A percentile compares a stretch with the other conserved stretches of the same genome.
phyloP scores from a whole-genome alignment of 139 green algal genomes.

The Chlamydomonas incerta region DNA sequence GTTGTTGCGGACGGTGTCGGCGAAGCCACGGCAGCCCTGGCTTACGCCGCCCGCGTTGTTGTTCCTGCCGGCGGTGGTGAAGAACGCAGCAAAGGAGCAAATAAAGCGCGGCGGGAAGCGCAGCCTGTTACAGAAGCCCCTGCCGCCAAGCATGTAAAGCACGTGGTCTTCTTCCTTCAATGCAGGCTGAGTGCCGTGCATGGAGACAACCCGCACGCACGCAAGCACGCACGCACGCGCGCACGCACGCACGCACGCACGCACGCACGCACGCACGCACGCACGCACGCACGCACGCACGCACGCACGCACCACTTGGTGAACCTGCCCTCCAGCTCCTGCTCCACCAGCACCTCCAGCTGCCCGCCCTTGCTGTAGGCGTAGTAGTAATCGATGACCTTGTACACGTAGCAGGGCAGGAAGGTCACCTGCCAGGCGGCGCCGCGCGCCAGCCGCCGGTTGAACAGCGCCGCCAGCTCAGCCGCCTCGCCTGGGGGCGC shows the following conservation, averaged over 20 bases:
- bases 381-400: conserved; percentile 13
- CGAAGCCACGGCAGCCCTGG: background rate
- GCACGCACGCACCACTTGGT: conserved; percentile 49
- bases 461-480: conserved; percentile 51
- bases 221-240: too few species aligned
- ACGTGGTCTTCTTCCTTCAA: too few species aligned
- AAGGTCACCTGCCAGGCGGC: conserved; percentile 46
- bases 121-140: too few species aligned
- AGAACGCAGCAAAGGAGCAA: too few species aligned
- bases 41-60: conserved; percentile 43
- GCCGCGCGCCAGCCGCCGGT: conserved; percentile 9
- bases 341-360: conserved; percentile 45
- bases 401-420: conserved; percentile 49
- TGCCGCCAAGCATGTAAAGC: too few species aligned
- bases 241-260: too few species aligned
- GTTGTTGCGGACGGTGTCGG: background rate
- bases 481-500: conserved; percentile 50
- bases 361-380: background rate
- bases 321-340: conserved; percentile 57
- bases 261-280: too few species aligned
- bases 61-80: conserved; percentile 27
- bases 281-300: too few species aligned
- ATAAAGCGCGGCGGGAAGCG: too few species aligned
- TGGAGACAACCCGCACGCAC: too few species aligned
- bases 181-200: too few species aligned